A percentile compares a stretch with the other conserved stretches of the same genome.
Conservation (phyloP, 257 asterid species). For the Fraxinus quadrangulata region DNA sequence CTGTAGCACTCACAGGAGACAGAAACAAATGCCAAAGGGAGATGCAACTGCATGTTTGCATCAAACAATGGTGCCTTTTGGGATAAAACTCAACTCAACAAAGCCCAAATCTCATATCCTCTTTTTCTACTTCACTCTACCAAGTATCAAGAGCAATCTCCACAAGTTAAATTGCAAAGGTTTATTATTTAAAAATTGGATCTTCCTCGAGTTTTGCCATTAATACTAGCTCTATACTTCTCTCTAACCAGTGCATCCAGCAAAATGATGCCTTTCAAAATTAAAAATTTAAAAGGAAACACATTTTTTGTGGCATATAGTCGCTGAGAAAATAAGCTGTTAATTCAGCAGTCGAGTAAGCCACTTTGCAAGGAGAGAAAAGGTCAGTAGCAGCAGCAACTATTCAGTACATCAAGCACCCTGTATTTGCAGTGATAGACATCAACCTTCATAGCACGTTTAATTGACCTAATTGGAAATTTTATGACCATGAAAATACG, state of each 20-base stretch:
- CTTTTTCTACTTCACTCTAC: background rate
- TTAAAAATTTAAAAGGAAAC: background rate
- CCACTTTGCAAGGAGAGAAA: background rate
- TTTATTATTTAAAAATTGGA: background rate
- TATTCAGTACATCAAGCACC: slow-evolving; percentile 2
- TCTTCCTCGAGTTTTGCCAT: background rate
- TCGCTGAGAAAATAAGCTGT: no score
- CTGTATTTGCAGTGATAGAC: background rate
- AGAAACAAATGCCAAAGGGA: background rate
- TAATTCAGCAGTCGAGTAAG: background rate
- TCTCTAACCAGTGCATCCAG: background rate
- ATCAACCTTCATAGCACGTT: background rate
- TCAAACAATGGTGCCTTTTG: background rate
- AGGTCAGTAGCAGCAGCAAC: slow-evolving; percentile 9
- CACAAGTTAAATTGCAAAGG: background rate
- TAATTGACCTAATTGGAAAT: background rate
- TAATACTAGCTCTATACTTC: background rate
- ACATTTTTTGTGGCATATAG: background rate
- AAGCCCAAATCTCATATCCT: background rate
- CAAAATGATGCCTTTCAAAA: background rate
- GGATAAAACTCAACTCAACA: background rate
- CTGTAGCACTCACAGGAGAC: background rate
- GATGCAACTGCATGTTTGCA: background rate
- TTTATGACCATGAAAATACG: no score
- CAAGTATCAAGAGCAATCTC: background rate